phyloP scores from a whole-genome alignment of 73 alveolate genomes.

The Paramecium caudatum region DNA sequence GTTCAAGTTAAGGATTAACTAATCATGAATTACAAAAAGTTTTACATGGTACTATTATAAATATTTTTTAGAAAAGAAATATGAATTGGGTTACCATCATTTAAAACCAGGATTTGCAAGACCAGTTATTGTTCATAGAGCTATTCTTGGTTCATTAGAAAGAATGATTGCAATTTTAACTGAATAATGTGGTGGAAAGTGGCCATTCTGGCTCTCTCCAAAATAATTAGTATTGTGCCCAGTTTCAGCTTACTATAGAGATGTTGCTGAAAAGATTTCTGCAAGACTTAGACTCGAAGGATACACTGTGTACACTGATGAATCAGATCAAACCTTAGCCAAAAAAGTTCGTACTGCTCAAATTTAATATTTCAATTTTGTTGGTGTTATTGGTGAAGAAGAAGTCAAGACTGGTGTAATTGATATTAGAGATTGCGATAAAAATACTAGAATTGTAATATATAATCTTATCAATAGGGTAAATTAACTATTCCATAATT shows the following conservation, averaged over 20 bases:
- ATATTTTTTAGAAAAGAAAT: constrained; percentile 65
- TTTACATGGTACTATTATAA: constrained; percentile 20
- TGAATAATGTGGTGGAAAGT: constrained; percentile 99
- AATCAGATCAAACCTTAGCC: constrained; percentile 90
- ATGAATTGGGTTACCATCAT: constrained; percentile 79
- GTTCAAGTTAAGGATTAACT: constrained; percentile 43
- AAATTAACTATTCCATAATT: constrained; percentile 70
- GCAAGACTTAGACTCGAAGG: constrained; percentile 89
- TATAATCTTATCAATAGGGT: constrained; percentile 49
- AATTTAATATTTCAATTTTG: constrained; percentile 94
- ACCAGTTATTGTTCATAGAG: constrained; percentile 99
- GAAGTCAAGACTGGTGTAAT: constrained; percentile 93
- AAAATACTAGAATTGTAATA: constrained; percentile 89
- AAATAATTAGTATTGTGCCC: constrained; percentile 96
- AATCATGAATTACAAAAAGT: constrained; percentile 23
- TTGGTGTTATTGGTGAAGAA: constrained; percentile 98
- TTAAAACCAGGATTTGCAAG: constrained; percentile 98
- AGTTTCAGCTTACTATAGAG: constrained; percentile 94
- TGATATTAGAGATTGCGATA: constrained; percentile 98
- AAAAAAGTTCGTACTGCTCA: constrained; percentile 98
- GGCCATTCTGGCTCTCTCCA: constrained; percentile 99
- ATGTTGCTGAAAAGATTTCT: constrained; percentile 91
- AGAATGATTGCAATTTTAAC: constrained; percentile 97
- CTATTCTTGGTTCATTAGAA: constrained; percentile 99
- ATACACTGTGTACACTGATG: constrained; percentile 91